phyloP scores from a whole-genome alignment of 2,329 filamentous ascomycete species.

The Magnaporthiopsis poae region DNA sequence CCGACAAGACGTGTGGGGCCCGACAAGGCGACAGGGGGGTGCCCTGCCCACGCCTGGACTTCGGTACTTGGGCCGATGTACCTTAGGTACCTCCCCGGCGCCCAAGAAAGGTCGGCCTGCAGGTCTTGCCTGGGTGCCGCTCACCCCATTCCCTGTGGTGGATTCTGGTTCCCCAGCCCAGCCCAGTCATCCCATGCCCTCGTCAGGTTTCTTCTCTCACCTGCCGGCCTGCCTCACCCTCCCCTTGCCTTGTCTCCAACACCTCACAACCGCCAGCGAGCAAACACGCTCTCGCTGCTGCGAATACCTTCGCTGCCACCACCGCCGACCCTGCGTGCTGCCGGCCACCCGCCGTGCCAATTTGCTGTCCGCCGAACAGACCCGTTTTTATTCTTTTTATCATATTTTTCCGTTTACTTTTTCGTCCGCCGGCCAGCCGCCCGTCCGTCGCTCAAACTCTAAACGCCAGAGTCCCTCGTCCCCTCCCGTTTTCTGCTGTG shows the following conservation, averaged over 20 bases:
- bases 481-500: not conserved
- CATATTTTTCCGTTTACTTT: not conserved
- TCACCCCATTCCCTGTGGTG: constrained; percentile 5
- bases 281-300: not conserved
- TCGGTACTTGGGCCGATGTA: constrained; percentile 4
- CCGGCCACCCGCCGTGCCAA: not conserved
- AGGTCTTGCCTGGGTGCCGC: not conserved
- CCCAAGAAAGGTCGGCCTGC: not conserved
- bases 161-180: constrained; percentile 1
- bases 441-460: constrained; percentile 1
- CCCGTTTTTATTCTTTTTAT: not conserved
- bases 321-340: not conserved
- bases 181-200: constrained; percentile 2
- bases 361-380: not conserved
- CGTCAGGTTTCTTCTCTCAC: constrained; percentile 4
- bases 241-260: not conserved
- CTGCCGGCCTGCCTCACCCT: constrained; percentile 2
- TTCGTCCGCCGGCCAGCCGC: not conserved
- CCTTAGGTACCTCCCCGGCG: not conserved
- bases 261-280: constrained; percentile 1
- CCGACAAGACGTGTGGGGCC: not conserved
- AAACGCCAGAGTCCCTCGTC: not conserved
- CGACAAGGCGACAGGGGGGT: not conserved
- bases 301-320: not conserved
- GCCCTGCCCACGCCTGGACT: not conserved